Conservation (phyloP, 768 basidiomycete species). For the Neoboletus brunneissimus region DNA sequence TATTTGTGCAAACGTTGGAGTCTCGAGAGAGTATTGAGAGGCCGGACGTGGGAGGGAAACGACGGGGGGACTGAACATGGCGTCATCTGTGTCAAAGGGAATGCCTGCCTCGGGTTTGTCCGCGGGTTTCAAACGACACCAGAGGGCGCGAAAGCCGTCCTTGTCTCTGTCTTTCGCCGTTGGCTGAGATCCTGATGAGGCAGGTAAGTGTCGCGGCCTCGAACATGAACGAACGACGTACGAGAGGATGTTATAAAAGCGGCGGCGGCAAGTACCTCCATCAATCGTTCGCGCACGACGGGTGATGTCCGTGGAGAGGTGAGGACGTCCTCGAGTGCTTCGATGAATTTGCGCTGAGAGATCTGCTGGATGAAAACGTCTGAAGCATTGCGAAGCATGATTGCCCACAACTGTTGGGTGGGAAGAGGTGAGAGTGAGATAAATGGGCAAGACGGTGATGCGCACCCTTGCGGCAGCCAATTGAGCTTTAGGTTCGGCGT, state of each 20-base stretch:
- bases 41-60: slow-evolving; percentile 32
- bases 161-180: slow-evolving; percentile 33
- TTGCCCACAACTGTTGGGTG: slow-evolving; percentile 70
- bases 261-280: slow-evolving; percentile 81
- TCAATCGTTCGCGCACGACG: slow-evolving; percentile 74
- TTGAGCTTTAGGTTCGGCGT: slow-evolving; percentile 72
- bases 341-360: slow-evolving; percentile 72
- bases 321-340: slow-evolving; percentile 74
- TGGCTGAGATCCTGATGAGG: slow-evolving; percentile 17
- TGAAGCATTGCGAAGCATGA: slow-evolving; percentile 82
- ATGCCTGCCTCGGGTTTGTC: slow-evolving; percentile 85
- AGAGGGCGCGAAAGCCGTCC: slow-evolving; percentile 66
- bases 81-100: slow-evolving; percentile 74
- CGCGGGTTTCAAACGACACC: slow-evolving; percentile 75
- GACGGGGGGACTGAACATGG: slow-evolving; percentile 72
- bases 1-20: slow-evolving; percentile 39
- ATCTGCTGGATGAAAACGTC: slow-evolving; percentile 70
- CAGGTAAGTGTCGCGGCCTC: not conserved
- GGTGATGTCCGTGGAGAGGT: slow-evolving; percentile 62
- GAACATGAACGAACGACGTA: slow-evolving; percentile 4
- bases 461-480: slow-evolving; percentile 72
- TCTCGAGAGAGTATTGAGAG: slow-evolving; percentile 30
- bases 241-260: slow-evolving; percentile 47
- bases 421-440: not conserved
- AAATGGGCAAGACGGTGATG: slow-evolving; percentile 8